phyloP scores from a whole-genome alignment of 2,329 filamentous ascomycete genomes.

The Penicillium digitatum region DNA sequence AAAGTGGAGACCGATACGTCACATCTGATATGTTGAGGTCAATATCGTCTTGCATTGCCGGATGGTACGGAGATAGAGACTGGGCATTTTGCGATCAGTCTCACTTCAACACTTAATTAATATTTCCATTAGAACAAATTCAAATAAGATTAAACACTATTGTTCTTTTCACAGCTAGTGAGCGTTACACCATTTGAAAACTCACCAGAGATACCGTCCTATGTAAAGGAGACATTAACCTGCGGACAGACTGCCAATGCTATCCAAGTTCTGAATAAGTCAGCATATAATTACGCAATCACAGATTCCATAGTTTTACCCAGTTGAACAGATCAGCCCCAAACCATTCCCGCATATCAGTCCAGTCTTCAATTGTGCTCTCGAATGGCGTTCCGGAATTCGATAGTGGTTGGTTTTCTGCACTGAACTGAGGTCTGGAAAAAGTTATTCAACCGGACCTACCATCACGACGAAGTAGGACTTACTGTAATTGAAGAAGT shows the following conservation, averaged over 20 bases:
- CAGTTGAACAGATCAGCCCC: background rate
- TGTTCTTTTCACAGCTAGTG: background rate
- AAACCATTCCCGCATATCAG: conserved; percentile 22
- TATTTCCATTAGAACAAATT: background rate
- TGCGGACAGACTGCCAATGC: background rate
- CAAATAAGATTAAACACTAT: background rate
- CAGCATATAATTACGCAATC: background rate
- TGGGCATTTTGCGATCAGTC: background rate
- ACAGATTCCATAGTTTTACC: background rate
- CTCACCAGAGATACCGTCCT: background rate
- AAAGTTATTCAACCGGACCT: background rate
- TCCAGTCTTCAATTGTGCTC: conserved; percentile 20
- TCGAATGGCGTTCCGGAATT: background rate
- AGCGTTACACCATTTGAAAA: background rate
- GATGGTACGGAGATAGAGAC: background rate
- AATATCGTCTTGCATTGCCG: background rate
- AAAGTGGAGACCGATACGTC: background rate
- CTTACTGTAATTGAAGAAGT: background rate
- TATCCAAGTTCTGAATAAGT: background rate
- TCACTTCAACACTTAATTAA: background rate
- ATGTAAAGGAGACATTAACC: background rate
- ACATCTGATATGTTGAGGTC: background rate
- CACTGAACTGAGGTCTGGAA: background rate
- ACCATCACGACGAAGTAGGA: background rate
- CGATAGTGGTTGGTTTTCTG: background rate